Percentiles rank a stretch among this genome's conserved stretches.
Evolutionary conservation across 352 stramenopile genomes (phyloP).

Genomic region (Globisporangium viniferum): DNA sequence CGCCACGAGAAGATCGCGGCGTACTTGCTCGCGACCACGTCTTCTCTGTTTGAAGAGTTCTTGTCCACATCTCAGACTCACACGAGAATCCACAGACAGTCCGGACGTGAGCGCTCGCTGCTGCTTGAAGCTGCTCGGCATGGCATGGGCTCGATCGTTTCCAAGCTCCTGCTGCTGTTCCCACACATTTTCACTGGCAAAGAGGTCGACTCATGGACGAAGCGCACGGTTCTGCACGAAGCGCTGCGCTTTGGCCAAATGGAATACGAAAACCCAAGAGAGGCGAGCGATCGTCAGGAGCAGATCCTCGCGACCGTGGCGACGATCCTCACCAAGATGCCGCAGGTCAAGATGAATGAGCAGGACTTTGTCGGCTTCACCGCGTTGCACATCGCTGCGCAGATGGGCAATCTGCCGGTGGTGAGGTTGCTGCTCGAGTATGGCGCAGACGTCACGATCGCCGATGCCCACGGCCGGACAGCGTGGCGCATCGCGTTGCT

Average conservation of each 20-base stretch:
- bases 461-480: conserved; percentile 40
- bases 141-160: conserved; percentile 36
- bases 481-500: conserved; percentile 62
- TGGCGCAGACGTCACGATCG: conserved; percentile 43
- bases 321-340: conserved; percentile 31
- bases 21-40: conserved; percentile 57
- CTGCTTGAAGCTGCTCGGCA: conserved; percentile 45
- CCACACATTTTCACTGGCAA: conserved; percentile 32
- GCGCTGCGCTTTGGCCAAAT: conserved; percentile 21
- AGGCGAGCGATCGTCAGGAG: background rate
- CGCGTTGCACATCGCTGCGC: conserved; percentile 47
- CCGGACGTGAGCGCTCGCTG: conserved; percentile 32
- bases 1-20: conserved; percentile 48
- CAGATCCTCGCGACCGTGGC: conserved; percentile 30
- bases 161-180: conserved; percentile 56
- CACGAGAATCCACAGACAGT: conserved; percentile 5
- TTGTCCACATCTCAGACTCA: background rate
- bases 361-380: conserved; percentile 62
- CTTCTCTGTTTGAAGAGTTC: conserved; percentile 28
- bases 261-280: conserved; percentile 15
- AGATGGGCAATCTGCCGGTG: conserved; percentile 34
- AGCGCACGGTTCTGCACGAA: conserved; percentile 48
- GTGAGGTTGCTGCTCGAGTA: conserved; percentile 43
- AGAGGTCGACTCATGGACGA: conserved; percentile 43
- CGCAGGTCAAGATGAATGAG: conserved; percentile 33